A percentile compares a stretch with the other conserved stretches of the same genome.
Evolutionary conservation across 2,329 filamentous ascomycete genomes (phyloP).

Genomic region (Aspergillus tamarii): DNA sequence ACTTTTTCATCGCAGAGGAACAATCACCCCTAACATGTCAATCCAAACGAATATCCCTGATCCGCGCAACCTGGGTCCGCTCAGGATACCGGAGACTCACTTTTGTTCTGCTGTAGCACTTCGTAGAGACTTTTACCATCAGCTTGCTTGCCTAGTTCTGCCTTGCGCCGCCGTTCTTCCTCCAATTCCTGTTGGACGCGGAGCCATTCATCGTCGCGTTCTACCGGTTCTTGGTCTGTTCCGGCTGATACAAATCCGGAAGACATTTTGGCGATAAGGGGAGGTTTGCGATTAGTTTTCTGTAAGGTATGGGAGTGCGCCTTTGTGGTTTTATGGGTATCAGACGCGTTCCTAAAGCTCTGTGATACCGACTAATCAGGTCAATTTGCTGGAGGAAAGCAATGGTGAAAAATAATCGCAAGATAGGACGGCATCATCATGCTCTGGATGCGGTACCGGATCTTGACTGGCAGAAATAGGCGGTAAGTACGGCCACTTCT

Average conservation of each 20-base stretch:
- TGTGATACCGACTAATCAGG: not conserved
- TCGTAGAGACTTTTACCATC: conserved; percentile 54
- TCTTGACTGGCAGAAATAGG: conserved; percentile 15
- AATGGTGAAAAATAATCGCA: not conserved
- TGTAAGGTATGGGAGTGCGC: too few species aligned
- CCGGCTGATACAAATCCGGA: conserved; percentile 51
- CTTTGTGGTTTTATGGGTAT: not conserved
- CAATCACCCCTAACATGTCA: conserved; percentile 46
- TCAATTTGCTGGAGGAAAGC: not conserved
- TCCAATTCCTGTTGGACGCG: conserved; percentile 50
- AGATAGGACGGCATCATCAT: too few species aligned
- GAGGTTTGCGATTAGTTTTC: too few species aligned
- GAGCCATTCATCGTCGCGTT: conserved; percentile 48
- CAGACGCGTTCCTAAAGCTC: too few species aligned
- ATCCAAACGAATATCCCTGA: conserved; percentile 22
- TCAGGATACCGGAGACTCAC: conserved; percentile 38
- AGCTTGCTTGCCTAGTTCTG: conserved; percentile 56
- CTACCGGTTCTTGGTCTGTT: conserved; percentile 43
- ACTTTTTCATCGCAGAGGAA: conserved; percentile 28
- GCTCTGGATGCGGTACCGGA: conserved; percentile 6
- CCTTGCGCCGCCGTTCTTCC: conserved; percentile 48
- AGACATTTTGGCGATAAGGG: conserved; percentile 38
- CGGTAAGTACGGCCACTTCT: not conserved
- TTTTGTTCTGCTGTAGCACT: conserved; percentile 54
- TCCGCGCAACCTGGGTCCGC: not conserved